Evolutionary conservation across 768 basidiomycete genomes (phyloP).

Genomic region (Podaxis sp.): DNA sequence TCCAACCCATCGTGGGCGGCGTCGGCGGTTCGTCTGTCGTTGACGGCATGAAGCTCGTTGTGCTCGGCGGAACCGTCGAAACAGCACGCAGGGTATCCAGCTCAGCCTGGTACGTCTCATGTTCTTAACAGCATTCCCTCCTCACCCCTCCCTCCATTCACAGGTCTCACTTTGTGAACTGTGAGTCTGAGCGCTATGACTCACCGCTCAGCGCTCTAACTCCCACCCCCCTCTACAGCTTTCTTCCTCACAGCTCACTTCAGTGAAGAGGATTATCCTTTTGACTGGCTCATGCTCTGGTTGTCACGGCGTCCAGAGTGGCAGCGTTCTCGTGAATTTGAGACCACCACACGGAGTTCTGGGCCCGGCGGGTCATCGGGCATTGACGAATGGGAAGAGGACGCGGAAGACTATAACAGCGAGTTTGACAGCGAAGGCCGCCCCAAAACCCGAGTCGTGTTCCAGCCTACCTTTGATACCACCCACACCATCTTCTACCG

Average conservation of each 20-base stretch:
- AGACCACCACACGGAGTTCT: constrained; percentile 78
- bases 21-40: constrained; percentile 76
- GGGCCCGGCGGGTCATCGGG: constrained; percentile 53
- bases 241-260: constrained; percentile 92
- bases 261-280: constrained; percentile 87
- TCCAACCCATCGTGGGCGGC: constrained; percentile 77
- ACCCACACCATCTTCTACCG: constrained; percentile 88
- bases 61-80: constrained; percentile 85
- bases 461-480: constrained; percentile 86
- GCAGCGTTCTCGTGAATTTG: constrained; percentile 88
- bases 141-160: background rate
- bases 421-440: constrained; percentile 47
- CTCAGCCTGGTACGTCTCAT: constrained; percentile 66
- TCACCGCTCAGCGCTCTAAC: constrained; percentile 15
- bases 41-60: constrained; percentile 89
- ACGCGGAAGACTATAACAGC: constrained; percentile 32
- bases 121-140: constrained; percentile 12
- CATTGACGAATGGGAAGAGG: constrained; percentile 44
- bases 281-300: constrained; percentile 92
- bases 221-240: constrained; percentile 39
- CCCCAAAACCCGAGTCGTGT: constrained; percentile 76
- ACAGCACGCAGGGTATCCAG: constrained; percentile 81
- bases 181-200: constrained; percentile 42
- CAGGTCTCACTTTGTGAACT: constrained; percentile 86
- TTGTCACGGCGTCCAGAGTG: constrained; percentile 81